These are phyloP conservation scores for Ganoderma sinense DNA, from an alignment of 1,284 basidiomycete genomes.

Conservation along the genomic window DNA sequence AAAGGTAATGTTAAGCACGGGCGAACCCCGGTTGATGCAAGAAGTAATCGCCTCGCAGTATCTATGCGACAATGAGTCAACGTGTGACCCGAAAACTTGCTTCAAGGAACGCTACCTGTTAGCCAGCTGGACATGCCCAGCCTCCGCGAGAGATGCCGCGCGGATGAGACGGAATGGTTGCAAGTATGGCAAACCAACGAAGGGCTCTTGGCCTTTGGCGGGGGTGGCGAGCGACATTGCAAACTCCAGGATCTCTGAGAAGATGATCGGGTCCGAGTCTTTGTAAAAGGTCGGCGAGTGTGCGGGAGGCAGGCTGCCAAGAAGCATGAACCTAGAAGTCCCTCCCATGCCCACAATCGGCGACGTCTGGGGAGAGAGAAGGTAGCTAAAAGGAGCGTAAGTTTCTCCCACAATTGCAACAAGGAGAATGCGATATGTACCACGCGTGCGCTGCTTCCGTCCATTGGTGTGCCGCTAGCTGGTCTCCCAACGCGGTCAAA, in stretches of 20 bases:
- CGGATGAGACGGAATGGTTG: constrained; percentile 90
- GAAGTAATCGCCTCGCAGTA: constrained; percentile 94
- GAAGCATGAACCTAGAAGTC: constrained; percentile 68
- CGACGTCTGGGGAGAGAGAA: constrained; percentile 88
- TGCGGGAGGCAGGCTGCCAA: constrained; percentile 71
- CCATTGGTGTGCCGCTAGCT: constrained; percentile 76
- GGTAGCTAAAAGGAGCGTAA: constrained; percentile 64
- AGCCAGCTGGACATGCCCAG: constrained; percentile 78
- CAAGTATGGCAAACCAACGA: constrained; percentile 84
- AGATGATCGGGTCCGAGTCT: constrained; percentile 83
- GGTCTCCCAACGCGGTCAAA: constrained; percentile 89
- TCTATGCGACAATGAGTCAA: constrained; percentile 48
- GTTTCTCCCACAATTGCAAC: constrained; percentile 3
- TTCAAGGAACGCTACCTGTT: constrained; percentile 59
- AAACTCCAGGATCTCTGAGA: constrained; percentile 95
- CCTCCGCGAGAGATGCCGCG: constrained; percentile 81
- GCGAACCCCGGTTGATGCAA: constrained; percentile 70
- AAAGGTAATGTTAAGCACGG: constrained; percentile 73
- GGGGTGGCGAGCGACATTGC: constrained; percentile 80
- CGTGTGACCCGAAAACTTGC: too few species aligned
- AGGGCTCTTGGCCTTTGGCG: constrained; percentile 88
- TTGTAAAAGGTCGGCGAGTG: constrained; percentile 61
- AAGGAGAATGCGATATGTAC: constrained; percentile 50
- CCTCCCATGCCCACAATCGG: constrained; percentile 74
- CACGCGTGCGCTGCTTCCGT: constrained; percentile 92